Evolutionary conservation across 2,329 filamentous ascomycete genomes (phyloP), one percentile per base, ranked within the genome.

Genomic region (Ceratocystis huliohia): DNA sequence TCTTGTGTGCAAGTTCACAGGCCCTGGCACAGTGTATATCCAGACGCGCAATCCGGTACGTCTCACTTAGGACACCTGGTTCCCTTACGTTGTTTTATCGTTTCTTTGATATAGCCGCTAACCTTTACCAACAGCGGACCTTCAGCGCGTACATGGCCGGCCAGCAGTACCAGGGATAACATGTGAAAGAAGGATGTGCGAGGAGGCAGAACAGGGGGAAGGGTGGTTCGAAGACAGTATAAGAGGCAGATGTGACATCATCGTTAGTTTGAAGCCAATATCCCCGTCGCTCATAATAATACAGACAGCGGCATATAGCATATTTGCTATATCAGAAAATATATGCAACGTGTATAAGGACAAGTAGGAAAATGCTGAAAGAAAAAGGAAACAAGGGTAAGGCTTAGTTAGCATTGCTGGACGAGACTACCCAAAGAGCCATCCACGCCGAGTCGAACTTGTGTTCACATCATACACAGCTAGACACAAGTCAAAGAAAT

Each of bases 1-100:
- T 0, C 78, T 97, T 45, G 92, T 96, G 3, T 99, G 94, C 79
- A 96, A 91, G 74, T 97, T 97, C 70, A 91, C 87, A 0, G 92
- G 89, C 0, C 94, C 94, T 0, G 94, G 94, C 0, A 95, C 91
- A 0, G 83, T 99, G 0, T 96, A 92, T 73, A 81, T 97, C 71
- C 94, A 99, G 76, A 97, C 94, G 0, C 84, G 94, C 69, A 97
- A 96, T 73, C 82, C 91, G 64, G 83, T 84, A 76, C 74, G 84
- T 78, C 45, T 8, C 61, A 37, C 41, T 46, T 57, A 30, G 33
- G 56, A 20, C 41, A 2, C 10, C 2, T 17, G 1, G 3, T 1
- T 25, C 61, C 25, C n/a, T 22, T 10, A 30, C 30, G 20, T 8
- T 3, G 22, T 6, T 4, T 20, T 28, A 45, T 10, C 1, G 20